Evolutionary conservation across 2,329 filamentous ascomycete species (phyloP).

Genomic region (Penicillium sp.): DNA sequence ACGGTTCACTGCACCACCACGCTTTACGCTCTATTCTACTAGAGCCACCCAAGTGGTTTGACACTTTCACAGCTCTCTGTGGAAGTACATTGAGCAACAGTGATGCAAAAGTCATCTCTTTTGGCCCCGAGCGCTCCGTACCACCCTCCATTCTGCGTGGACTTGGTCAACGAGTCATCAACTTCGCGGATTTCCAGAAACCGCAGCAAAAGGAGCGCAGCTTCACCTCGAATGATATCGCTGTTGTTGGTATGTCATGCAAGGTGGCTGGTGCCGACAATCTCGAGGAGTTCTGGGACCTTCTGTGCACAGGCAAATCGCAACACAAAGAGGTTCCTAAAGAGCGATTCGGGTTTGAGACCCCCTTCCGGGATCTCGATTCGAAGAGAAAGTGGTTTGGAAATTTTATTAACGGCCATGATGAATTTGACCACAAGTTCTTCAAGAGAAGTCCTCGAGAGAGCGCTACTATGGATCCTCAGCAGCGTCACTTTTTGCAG

Average conservation of each 20-base stretch:
- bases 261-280: constrained; percentile 37
- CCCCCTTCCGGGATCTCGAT: background rate
- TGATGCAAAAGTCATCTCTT: background rate
- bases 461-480: constrained; percentile 28
- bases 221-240: constrained; percentile 22
- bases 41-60: background rate
- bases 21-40: background rate
- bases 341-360: constrained; percentile 2
- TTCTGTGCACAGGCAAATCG: constrained; percentile 29
- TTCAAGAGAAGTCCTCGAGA: constrained; percentile 32
- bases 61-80: background rate
- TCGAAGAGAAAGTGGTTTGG: constrained; percentile 10
- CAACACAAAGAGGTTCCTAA: constrained; percentile 31
- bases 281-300: constrained; percentile 34
- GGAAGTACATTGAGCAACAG: background rate
- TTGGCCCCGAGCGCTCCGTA: background rate
- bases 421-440: constrained; percentile 35
- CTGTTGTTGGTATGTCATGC: constrained; percentile 40
- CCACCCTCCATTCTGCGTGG: background rate
- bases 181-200: background rate
- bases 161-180: background rate
- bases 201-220: background rate
- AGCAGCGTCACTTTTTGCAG: constrained; percentile 30
- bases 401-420: constrained; percentile 17
- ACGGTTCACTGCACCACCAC: background rate